Evolutionary conservation across 257 asterid species (phyloP).

Genomic region (Nicotiana tabacum): DNA sequence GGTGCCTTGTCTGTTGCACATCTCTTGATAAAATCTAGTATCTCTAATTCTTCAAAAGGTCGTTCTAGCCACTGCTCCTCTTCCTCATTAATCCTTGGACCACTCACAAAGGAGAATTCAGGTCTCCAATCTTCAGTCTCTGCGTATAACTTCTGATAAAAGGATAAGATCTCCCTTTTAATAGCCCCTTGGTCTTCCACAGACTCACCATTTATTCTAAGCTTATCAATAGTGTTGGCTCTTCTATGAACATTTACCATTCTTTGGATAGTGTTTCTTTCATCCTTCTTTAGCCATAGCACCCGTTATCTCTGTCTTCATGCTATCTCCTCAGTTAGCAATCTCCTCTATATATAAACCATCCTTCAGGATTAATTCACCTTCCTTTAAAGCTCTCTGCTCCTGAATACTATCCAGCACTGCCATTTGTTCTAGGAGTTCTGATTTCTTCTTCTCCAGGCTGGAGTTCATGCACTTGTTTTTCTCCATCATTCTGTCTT

Average conservation of each 20-base stretch:
- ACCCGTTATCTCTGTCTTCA: not conserved
- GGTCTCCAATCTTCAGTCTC: not conserved
- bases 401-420: not conserved
- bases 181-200: not conserved
- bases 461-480: not conserved
- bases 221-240: not conserved
- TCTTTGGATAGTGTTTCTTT: not conserved
- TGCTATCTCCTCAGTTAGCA: not conserved
- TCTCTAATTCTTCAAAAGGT: not conserved
- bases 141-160: not conserved
- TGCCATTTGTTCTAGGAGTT: not conserved
- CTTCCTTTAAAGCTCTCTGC: not conserved
- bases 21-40: not conserved
- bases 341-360: not conserved
- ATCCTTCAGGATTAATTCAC: not conserved
- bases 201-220: not conserved
- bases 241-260: not conserved
- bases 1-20: not conserved
- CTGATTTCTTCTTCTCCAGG: not conserved
- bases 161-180: not conserved
- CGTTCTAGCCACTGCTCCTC: not conserved
- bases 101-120: not conserved
- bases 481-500: not conserved
- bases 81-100: not conserved
- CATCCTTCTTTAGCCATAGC: not conserved